Evolutionary conservation across 805 yeast species (phyloP), one percentile per base, ranked within the genome.

Genomic region (Wickerhamia fluorescens): DNA sequence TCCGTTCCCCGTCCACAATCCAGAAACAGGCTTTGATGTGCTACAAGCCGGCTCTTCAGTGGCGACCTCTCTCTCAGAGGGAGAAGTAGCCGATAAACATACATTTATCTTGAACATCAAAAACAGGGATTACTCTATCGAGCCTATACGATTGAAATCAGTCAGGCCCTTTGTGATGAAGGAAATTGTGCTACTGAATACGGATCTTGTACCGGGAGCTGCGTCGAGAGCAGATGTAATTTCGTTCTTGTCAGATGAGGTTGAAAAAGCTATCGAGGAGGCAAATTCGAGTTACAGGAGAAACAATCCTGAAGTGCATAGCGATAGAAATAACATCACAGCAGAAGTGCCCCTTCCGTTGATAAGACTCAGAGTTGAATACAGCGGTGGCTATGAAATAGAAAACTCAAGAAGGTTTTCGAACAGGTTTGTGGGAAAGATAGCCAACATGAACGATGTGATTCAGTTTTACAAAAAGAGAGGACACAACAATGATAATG

Each of bases 11-110:
- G 68, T 64, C 1, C 61, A 61, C 25, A 79, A 80, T 43, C 61
- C 73, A 1, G 67, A 66, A 7, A 70, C 69, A 3, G 80, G 78
- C 1, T 86, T 89, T 47, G 75, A 75, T 31, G 86, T 87, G 0
- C 63, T 92, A 21, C 96, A 87, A 49, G 92, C 95, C 0, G 98
- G 98, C 1, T 84, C 95, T 1, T 82, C 95, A 0, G 82, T 92
- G 11, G 96, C 95, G 1, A 92, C 98, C 0, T 78, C 95, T 3
- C 61, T 92, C 14, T 73, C 83, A 35, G 92, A 82, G 30, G 94
- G 89, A 7, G 98, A 92, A 49, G 71, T 85, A 0, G 66, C 73
- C 10, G 73, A 68, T 19, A 92, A 92, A 49, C 69, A 75, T 48
- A 88, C 78, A 0, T 88, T 81, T 32, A 61, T 92, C 2, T 41